Evolutionary conservation across 345 rosid species (phyloP), one percentile per base, ranked within the genome.

Genomic region (Xanthoceras sorbifolium): DNA sequence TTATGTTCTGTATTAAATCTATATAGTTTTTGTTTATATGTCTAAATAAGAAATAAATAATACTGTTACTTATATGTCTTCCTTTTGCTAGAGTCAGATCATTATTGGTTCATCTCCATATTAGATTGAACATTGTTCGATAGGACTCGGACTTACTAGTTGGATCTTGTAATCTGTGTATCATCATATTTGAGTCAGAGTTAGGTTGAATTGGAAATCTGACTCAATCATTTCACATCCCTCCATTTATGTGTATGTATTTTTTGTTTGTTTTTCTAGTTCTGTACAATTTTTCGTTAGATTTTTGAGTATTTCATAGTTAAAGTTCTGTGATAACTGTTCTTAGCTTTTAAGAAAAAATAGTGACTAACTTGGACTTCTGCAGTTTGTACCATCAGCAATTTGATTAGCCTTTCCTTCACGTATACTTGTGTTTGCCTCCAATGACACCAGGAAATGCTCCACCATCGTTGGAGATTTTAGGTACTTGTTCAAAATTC

Each of bases 401-500:
- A 52, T 42, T 54, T 70, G 62, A 8, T 9, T 55, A 55, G 32
- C 32, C 6, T 34, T 31, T 54, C 50, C 31, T 54, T 71, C 5
- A 40, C 74, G 36, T 12, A 22, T 57, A 6, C 50, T 15, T 22
- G 64, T 20, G 52, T 34, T 26, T 52, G n/a, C 52, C 12, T 69
- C 64, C 36, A 54, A 78, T 84, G 87, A 79, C 86, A 67, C 78
- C 88, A n/a, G 61, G 76, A 75, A 75, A 78, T 48, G 69, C 88
- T 80, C 80, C 85, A 34, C 92, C 92, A 0, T 71, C 91, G 7
- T 68, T 90, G 89, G 93, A 91, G 48, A 94, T 94, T 82, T 83
- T 92, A 89, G 96, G 98, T 92, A 80, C 71, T 76, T 4, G 66
- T 38, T 74, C 60, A 79, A 38, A 48, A 69, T 67, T 29, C 36